Percentiles rank a stretch among this genome's conserved stretches.
Evolutionary conservation across 768 basidiomycete genomes (phyloP).

Genomic region (Scleroderma citrinum): DNA sequence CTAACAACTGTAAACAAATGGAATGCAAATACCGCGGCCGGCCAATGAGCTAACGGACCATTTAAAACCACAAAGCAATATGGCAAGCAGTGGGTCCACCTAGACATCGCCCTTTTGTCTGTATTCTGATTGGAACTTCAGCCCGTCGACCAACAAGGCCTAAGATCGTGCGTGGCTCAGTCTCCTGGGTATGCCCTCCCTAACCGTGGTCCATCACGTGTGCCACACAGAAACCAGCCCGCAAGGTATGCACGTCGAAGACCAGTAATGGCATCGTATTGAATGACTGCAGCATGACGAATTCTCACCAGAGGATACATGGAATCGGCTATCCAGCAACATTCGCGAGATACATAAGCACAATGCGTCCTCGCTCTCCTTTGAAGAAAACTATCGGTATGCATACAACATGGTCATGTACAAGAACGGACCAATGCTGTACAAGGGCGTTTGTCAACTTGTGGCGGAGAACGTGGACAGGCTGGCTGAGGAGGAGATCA

Average conservation of each 20-base stretch:
- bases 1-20: conserved; percentile 28
- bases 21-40: too few species aligned
- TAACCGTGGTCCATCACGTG: conserved; percentile 11
- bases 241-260: conserved; percentile 34
- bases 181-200: conserved; percentile 15
- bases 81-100: conserved; percentile 27
- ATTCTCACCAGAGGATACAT: conserved; percentile 77
- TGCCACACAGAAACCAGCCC: conserved; percentile 36
- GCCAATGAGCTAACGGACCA: too few species aligned
- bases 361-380: conserved; percentile 83
- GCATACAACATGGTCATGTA: conserved; percentile 92
- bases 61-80: conserved; percentile 13
- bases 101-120: background rate
- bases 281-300: conserved; percentile 54
- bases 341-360: conserved; percentile 94
- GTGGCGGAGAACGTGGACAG: conserved; percentile 78
- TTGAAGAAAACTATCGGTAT: conserved; percentile 91
- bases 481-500: conserved; percentile 69
- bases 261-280: background rate
- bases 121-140: conserved; percentile 12
- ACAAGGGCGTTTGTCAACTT: conserved; percentile 76
- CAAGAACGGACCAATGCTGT: conserved; percentile 79
- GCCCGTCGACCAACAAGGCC: conserved; percentile 31
- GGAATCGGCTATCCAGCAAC: conserved; percentile 74
- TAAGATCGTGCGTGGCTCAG: conserved; percentile 36